Evolutionary conservation across 2,329 filamentous ascomycete species (phyloP), one percentile per base, ranked within the genome.

Genomic region (Arthrobotrys pseudoclavata): DNA sequence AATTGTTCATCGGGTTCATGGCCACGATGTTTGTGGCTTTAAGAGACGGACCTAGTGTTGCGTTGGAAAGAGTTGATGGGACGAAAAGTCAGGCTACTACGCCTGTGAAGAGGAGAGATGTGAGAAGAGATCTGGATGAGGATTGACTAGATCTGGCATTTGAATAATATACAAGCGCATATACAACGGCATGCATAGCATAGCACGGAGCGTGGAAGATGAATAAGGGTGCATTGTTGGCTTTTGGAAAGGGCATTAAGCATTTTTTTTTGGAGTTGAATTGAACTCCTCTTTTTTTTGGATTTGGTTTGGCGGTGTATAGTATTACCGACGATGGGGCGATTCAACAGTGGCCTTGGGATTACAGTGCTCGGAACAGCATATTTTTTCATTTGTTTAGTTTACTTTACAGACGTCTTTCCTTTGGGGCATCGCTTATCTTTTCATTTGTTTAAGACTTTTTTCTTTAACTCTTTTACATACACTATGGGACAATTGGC

Each of bases 1-100:
- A 69, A 48, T 24, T 79, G 4, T 64, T 79, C 9, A 57, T 79
- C 47, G 64, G 69, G 13, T 47, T 79, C 18, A 48, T 79, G 45
- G 69, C 68, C 4, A 69, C 75, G 4, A 79, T 79, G 69, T 79
- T 74, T 55, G 75, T 79, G 48, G 75, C 62, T 5, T 29, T 79
- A 37, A 74, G 63, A 42, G 69, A 79, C 15, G 75, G 75, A 22
- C 75, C 75, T 18, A 66, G 63, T 13, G 75, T 74, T 20, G 75
- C 75, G 12, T 61, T 79, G 62, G 75, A 79, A 40, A 64, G 61
- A 34, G 55, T 79, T 20, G 69, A 71, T 34, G 57, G 57, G 15
- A 50, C 48, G 18, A 69, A 69, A 40, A 74, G 62, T 9, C 37
- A 60, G 10, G 26, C 45, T 3, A 55, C 63, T 1, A 69, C 57